These are phyloP conservation scores for Carnegiea gigantea DNA, from an alignment of 179 eudicot species.

Conservation along the genomic window DNA sequence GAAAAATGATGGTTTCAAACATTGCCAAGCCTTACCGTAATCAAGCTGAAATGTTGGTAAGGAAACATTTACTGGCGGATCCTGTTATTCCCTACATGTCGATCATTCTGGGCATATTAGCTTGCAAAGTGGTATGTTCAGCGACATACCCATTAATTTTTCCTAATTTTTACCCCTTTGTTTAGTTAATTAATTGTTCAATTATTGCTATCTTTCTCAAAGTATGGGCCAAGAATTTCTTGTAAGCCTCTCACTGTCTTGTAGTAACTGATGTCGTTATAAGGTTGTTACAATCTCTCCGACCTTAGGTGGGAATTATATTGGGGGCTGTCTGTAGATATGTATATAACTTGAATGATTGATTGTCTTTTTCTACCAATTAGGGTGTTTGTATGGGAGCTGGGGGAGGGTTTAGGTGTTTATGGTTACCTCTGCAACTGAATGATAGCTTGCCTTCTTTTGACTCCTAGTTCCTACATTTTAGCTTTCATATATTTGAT, in stretches of 20 bases:
- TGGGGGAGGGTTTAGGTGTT: no score
- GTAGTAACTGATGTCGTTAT: no score
- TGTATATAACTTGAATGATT: no score
- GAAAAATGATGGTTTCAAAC: conserved; percentile 50
- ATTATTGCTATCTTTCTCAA: not conserved
- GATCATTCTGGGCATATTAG: conserved; percentile 51
- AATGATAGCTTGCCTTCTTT: not conserved
- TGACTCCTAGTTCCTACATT: not conserved
- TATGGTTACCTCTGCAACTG: not conserved
- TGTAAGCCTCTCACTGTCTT: not conserved
- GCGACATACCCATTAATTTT: not conserved
- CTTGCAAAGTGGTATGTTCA: conserved; percentile 45
- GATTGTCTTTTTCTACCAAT: no score
- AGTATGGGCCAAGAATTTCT: not conserved
- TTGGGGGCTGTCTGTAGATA: no score
- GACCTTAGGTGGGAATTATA: no score
- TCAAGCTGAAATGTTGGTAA: conserved; percentile 72
- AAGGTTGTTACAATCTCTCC: not conserved
- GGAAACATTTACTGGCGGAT: conserved; percentile 71
- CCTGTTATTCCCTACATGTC: conserved; percentile 82
- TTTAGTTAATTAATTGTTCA: not conserved
- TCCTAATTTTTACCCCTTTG: not conserved
- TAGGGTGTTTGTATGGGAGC: no score
- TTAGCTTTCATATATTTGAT: not conserved
- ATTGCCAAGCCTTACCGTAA: conserved; percentile 64